Percentiles rank a stretch among this genome's conserved stretches.
Evolutionary conservation across 164 flowering plant genomes (phyloP).

Genomic region (Akebia trifoliata): DNA sequence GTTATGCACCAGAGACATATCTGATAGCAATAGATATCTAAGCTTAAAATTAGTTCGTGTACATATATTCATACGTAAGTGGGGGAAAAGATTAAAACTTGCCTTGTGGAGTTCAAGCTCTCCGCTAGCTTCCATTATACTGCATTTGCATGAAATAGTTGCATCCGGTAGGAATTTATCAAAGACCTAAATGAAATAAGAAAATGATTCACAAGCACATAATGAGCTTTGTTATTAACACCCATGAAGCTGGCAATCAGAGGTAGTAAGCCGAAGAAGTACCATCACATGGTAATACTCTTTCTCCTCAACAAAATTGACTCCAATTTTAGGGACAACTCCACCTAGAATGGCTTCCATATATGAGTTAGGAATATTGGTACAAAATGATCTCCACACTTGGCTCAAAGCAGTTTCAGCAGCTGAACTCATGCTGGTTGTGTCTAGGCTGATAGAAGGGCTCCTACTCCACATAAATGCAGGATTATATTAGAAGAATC

Average conservation of each 20-base stretch:
- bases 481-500: neutral
- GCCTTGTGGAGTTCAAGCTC: slow-evolving; percentile 49
- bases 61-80: neutral
- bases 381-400: slow-evolving; percentile 30
- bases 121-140: slow-evolving; percentile 16
- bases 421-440: slow-evolving; percentile 13
- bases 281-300: slow-evolving; percentile 50
- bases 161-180: slow-evolving; percentile 34
- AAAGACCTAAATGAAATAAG: slow-evolving; percentile 29
- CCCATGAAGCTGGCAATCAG: neutral
- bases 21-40: neutral
- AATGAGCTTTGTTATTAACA: neutral
- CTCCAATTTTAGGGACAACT: slow-evolving; percentile 32
- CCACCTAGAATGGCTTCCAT: slow-evolving; percentile 20
- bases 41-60: neutral
- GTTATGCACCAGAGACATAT: too few species aligned
- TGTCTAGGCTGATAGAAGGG: slow-evolving; percentile 16
- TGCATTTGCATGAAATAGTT: slow-evolving; percentile 57
- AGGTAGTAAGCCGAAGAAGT: slow-evolving; percentile 5
- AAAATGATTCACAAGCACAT: neutral
- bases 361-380: slow-evolving; percentile 37
- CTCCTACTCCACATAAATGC: slow-evolving; percentile 26
- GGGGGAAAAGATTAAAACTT: slow-evolving; percentile 12
- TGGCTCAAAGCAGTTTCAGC: slow-evolving; percentile 22
- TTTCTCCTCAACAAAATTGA: slow-evolving; percentile 35